These are phyloP conservation scores for Botrytis squamosa DNA, from an alignment of 2,329 filamentous ascomycete species.

Conservation along the genomic window DNA sequence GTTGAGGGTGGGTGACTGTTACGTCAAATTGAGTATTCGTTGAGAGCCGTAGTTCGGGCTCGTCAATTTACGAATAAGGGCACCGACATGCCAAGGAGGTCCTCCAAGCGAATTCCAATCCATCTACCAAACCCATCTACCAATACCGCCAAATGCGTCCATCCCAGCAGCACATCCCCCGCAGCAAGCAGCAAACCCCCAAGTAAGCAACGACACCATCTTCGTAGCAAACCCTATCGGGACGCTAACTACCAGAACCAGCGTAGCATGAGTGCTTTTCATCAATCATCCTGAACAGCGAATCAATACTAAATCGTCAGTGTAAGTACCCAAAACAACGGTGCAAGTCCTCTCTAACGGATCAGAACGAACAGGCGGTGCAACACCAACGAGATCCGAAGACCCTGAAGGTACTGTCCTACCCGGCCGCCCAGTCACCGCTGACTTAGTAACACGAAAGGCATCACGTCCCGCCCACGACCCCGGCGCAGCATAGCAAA, in stretches of 20 bases:
- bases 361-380: constrained; percentile 3
- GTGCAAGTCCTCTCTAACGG: constrained; percentile 10
- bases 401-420: not conserved
- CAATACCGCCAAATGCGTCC: no score
- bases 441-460: constrained; percentile 8
- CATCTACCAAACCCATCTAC: not conserved
- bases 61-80: not conserved
- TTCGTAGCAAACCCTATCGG: not conserved
- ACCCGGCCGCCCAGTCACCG: constrained; percentile 8
- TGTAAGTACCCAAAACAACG: not conserved
- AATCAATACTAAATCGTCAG: not conserved
- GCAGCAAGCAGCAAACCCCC: constrained; percentile 12
- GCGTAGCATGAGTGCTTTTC: constrained; percentile 13
- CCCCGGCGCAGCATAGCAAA: constrained; percentile 3
- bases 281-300: not conserved
- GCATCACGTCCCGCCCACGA: constrained; percentile 1
- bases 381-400: not conserved
- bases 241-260: constrained; percentile 1
- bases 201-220: constrained; percentile 2
- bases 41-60: not conserved
- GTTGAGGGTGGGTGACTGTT: not conserved
- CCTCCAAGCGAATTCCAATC: not conserved
- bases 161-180: not conserved
- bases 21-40: not conserved
- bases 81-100: not conserved